Conservation (phyloP, 495 filamentous ascomycete genomes). For the Hypoxylon crocopeplum region DNA sequence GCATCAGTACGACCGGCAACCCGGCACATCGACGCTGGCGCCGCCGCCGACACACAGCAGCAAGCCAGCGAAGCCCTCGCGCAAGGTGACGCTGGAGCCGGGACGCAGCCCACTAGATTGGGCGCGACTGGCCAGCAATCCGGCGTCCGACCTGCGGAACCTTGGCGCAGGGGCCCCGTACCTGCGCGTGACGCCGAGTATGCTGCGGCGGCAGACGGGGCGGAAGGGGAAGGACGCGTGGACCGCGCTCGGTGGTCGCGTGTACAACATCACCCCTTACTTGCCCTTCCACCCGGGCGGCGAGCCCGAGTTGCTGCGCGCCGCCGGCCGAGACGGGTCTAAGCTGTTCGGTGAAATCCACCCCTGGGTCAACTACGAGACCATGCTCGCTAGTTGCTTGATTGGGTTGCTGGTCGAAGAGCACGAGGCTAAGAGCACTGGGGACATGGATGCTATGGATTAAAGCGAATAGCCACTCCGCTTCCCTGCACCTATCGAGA, state of each 20-base stretch:
- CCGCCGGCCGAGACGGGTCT: conserved; percentile 77
- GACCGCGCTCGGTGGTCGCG: conserved; percentile 83
- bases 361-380: conserved; percentile 98
- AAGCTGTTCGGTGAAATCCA: conserved; percentile 90
- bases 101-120: conserved; percentile 96
- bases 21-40: conserved; percentile 47
- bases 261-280: conserved; percentile 95
- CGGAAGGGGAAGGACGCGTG: conserved; percentile 85
- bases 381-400: conserved; percentile 84
- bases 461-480: conserved; percentile 40
- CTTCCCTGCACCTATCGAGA: background rate
- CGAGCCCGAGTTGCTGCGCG: conserved; percentile 80
- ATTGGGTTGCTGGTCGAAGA: conserved; percentile 87
- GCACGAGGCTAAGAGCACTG: conserved; percentile 57
- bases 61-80: conserved; percentile 56
- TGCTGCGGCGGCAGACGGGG: conserved; percentile 76
- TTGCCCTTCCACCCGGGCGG: conserved; percentile 91
- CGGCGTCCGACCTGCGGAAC: conserved; percentile 71
- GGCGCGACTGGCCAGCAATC: conserved; percentile 76
- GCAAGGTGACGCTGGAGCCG: conserved; percentile 75
- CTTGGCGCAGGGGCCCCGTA: conserved; percentile 51
- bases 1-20: conserved; percentile 43
- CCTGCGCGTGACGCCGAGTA: conserved; percentile 74
- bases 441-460: conserved; percentile 72
- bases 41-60: conserved; percentile 55